Percentiles rank a stretch among this genome's conserved stretches.
These are phyloP conservation scores for Waitea zeae DNA, from an alignment of 1,284 basidiomycete genomes.

Conservation along the genomic window DNA sequence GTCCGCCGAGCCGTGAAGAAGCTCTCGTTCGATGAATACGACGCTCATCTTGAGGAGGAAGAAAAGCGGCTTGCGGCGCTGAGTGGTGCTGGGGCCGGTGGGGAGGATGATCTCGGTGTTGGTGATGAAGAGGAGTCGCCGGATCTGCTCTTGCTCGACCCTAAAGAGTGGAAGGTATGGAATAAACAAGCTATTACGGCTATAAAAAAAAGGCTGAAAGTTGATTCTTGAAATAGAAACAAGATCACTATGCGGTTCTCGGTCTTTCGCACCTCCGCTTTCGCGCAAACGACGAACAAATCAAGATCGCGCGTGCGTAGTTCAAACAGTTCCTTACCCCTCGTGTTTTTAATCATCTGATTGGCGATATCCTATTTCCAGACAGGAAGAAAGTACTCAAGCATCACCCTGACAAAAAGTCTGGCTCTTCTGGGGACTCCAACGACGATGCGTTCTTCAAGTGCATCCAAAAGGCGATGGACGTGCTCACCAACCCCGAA, in stretches of 20 bases:
- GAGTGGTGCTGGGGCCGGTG: slow-evolving; percentile 34
- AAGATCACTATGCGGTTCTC: slow-evolving; percentile 95
- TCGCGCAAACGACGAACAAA: slow-evolving; percentile 81
- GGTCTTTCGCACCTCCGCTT: slow-evolving; percentile 85
- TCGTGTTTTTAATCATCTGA: slow-evolving; percentile 1
- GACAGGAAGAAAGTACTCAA: slow-evolving; percentile 98
- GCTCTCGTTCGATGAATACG: slow-evolving; percentile 69
- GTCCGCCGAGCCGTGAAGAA: slow-evolving; percentile 59
- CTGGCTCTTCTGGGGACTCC: slow-evolving; percentile 46
- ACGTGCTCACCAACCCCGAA: slow-evolving; percentile 79
- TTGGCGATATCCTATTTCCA: slow-evolving; percentile 15
- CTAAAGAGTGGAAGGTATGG: slow-evolving; percentile 94
- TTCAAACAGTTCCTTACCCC: no score
- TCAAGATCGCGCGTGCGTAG: slow-evolving; percentile 85
- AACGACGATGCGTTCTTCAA: slow-evolving; percentile 99
- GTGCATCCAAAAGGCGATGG: slow-evolving; percentile 94
- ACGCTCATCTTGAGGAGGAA: slow-evolving; percentile 42
- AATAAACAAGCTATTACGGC: neutral
- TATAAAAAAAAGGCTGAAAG: neutral
- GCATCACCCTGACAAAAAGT: slow-evolving; percentile 99
- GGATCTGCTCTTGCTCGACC: slow-evolving; percentile 64
- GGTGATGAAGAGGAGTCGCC: slow-evolving; percentile 81
- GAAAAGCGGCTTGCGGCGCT: slow-evolving; percentile 31
- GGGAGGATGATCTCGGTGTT: slow-evolving; percentile 80
- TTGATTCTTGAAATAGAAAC: slow-evolving; percentile 65